Percentiles rank a stretch among this genome's conserved stretches.
Conservation (phyloP, 148 eudicot genomes). For the Simmondsia chinensis region DNA sequence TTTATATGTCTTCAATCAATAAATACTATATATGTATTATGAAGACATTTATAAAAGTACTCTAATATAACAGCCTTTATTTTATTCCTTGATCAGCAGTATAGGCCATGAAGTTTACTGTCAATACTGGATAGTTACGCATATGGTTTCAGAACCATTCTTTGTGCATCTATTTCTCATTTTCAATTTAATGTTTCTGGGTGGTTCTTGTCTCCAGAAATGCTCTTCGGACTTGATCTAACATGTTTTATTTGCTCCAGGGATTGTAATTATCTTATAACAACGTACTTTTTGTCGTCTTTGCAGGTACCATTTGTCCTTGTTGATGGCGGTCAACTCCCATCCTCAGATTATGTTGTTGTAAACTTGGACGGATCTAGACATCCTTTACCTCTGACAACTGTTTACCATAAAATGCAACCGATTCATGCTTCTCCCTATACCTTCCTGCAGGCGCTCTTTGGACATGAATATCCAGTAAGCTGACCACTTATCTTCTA, state of each 20-base stretch:
- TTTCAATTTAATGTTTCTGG: too few species aligned
- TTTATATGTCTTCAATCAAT: too few species aligned
- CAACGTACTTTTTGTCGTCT: neutral
- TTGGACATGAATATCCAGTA: conserved; percentile 82
- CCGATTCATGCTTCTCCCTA: conserved; percentile 65
- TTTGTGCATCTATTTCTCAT: too few species aligned
- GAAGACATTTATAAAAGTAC: too few species aligned
- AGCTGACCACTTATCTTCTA: conserved; percentile 25
- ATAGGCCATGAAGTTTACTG: too few species aligned
- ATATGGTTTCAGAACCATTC: too few species aligned
- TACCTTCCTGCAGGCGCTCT: conserved; percentile 72
- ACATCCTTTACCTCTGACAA: conserved; percentile 71
- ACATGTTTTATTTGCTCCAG: neutral
- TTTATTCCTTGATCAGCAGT: too few species aligned
- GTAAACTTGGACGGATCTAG: conserved; percentile 80
- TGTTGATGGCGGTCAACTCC: conserved; percentile 43
- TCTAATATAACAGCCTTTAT: too few species aligned
- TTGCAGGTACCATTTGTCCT: conserved; percentile 86
- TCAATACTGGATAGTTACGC: too few species aligned
- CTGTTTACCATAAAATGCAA: conserved; percentile 75
- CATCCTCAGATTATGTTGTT: conserved; percentile 44
- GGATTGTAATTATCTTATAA: neutral
- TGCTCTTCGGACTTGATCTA: too few species aligned
- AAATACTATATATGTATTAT: too few species aligned
- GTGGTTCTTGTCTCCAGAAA: neutral